Percentiles rank a stretch among this genome's conserved stretches.
Conservation (phyloP, 1,284 basidiomycete species). For the Cutaneotrichosporon sp. region DNA sequence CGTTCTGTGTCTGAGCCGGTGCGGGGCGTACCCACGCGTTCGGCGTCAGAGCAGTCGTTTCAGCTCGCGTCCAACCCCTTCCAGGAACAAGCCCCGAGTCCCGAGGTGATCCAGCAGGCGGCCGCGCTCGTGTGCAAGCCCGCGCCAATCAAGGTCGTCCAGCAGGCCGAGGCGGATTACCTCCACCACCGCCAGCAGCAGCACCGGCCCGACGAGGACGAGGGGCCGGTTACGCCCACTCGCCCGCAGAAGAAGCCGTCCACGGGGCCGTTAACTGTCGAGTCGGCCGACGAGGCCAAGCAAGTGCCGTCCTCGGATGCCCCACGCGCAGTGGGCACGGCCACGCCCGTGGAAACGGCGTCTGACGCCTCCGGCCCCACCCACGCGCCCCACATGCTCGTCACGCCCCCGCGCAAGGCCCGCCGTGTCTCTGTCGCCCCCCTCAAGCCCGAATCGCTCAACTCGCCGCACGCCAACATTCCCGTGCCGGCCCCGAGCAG, state of each 20-base stretch:
- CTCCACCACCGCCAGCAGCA: background rate
- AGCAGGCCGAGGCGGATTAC: slow-evolving; percentile 1
- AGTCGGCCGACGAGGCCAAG: no score
- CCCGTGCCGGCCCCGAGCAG: background rate
- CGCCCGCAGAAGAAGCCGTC: no score
- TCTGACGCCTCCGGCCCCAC: no score
- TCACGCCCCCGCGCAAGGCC: background rate
- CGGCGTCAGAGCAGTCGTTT: slow-evolving; percentile 2
- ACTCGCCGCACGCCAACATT: background rate
- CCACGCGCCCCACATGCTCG: background rate
- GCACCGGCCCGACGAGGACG: background rate
- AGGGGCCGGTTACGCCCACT: no score
- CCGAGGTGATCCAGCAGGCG: slow-evolving; percentile 1
- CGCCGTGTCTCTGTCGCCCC: background rate
- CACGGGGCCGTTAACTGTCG: no score
- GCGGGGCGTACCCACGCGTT: background rate
- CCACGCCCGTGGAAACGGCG: no score
- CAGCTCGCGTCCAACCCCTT: slow-evolving; percentile 2
- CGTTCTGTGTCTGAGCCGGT: background rate
- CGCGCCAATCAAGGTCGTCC: slow-evolving; percentile 1
- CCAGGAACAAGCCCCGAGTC: background rate
- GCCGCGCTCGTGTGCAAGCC: slow-evolving; percentile 2
- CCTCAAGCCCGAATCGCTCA: slow-evolving; percentile 1
- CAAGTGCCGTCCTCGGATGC: no score
- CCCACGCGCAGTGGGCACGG: no score